phyloP scores from a whole-genome alignment of 177 flowering plant genomes.

The Vitis hybrid region DNA sequence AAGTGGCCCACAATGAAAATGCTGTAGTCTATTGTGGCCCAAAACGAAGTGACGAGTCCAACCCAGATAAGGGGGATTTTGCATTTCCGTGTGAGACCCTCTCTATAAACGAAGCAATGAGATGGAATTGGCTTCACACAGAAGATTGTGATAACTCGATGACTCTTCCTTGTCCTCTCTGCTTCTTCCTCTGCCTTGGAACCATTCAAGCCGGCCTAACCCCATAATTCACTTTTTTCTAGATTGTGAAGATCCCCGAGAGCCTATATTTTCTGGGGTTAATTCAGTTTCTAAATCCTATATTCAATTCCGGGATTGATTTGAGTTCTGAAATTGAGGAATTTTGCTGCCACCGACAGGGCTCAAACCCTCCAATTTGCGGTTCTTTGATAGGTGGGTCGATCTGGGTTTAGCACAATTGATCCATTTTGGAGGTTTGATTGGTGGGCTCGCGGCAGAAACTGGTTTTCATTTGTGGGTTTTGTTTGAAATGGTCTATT shows the following conservation, averaged over 20 bases:
- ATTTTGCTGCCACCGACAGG: too few species aligned
- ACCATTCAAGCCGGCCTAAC: slow-evolving; percentile 12
- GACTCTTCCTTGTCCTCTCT: slow-evolving; percentile 10
- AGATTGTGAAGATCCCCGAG: background rate
- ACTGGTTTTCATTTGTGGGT: slow-evolving; percentile 8
- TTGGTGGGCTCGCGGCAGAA: background rate
- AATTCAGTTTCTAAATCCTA: background rate
- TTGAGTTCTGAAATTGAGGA: too few species aligned
- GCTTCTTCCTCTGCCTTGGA: slow-evolving; percentile 8
- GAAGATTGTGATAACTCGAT: background rate
- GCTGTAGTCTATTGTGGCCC: too few species aligned
- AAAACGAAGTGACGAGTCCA: too few species aligned
- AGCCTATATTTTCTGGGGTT: background rate
- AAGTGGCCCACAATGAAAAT: slow-evolving; percentile 13
- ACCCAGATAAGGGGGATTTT: too few species aligned
- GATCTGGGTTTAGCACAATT: slow-evolving; percentile 10
- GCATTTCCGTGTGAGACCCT: slow-evolving; percentile 1
- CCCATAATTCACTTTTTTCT: background rate
- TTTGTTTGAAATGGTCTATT: slow-evolving; percentile 46
- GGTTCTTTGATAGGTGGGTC: slow-evolving; percentile 17
- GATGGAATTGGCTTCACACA: background rate
- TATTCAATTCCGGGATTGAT: background rate
- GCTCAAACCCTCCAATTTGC: background rate
- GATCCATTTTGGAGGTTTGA: slow-evolving; percentile 5
- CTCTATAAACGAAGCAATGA: background rate